phyloP scores from a whole-genome alignment of 148 eudicot genomes.

The Drosera capensis region DNA sequence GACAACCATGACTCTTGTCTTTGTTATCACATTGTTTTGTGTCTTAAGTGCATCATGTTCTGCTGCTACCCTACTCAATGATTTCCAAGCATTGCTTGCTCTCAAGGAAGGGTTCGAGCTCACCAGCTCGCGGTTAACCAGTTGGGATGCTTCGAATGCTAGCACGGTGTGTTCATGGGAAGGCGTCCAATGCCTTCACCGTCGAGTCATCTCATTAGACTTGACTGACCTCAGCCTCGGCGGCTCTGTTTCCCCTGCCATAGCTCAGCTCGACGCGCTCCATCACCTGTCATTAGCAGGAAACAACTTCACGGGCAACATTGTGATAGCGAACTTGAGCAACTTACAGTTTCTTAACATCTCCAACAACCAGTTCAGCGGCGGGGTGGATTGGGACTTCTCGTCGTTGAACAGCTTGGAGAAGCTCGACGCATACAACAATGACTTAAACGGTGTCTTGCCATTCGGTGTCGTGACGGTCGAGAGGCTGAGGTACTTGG shows the following conservation, averaged over 20 bases:
- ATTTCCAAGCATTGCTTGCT: constrained; percentile 41
- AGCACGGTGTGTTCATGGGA: constrained; percentile 67
- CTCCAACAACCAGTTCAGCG: constrained; percentile 54
- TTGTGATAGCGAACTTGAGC: constrained; percentile 22
- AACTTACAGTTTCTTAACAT: constrained; percentile 49
- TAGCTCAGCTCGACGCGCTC: constrained; percentile 35
- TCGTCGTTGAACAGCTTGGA: constrained; percentile 29
- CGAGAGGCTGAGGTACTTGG: constrained; percentile 46
- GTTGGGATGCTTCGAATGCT: constrained; percentile 54
- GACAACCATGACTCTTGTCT: constrained; percentile 17
- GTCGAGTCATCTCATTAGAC: constrained; percentile 51
- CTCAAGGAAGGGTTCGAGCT: constrained; percentile 45
- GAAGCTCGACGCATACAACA: constrained; percentile 65
- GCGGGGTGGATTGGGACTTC: constrained; percentile 39
- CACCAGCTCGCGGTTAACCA: constrained; percentile 12
- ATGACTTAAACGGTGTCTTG: constrained; percentile 49
- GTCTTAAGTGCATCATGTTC: constrained; percentile 21
- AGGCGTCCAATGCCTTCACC: constrained; percentile 49
- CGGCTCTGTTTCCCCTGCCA: constrained; percentile 54
- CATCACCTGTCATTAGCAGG: constrained; percentile 49
- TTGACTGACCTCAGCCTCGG: constrained; percentile 47
- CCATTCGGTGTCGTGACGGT: constrained; percentile 36
- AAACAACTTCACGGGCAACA: constrained; percentile 71
- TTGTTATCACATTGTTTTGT: constrained; percentile 20
- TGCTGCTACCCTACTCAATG: constrained; percentile 27